Percentiles rank a stretch among this genome's conserved stretches.
Evolutionary conservation across 23 red algal species (phyloP).

Genomic region (Chondrus crispus): DNA sequence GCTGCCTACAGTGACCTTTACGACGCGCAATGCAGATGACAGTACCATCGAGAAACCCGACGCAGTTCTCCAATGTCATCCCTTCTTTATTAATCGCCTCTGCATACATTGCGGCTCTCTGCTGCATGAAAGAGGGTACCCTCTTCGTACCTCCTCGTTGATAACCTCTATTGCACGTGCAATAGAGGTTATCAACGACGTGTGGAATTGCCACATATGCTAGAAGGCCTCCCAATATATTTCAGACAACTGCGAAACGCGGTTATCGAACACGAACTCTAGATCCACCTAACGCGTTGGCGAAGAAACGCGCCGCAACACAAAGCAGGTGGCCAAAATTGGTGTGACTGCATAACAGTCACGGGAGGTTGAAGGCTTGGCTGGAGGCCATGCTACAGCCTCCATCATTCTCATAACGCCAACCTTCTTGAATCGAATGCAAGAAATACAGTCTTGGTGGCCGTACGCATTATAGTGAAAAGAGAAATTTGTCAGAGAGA

Average conservation of each 20-base stretch:
- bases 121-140: neutral
- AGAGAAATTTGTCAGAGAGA: too few relatives aligned
- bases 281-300: neutral
- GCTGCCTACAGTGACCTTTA: neutral
- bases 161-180: too few relatives aligned
- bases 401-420: neutral
- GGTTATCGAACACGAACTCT: neutral
- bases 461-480: neutral
- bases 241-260: neutral
- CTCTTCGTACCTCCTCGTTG: too few relatives aligned
- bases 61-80: neutral
- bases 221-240: slow-evolving; percentile 4
- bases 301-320: neutral
- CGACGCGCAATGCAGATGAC: neutral
- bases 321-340: slow-evolving; percentile 4
- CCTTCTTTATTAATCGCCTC: neutral
- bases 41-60: neutral
- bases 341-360: neutral
- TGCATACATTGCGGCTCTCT: neutral
- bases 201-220: neutral
- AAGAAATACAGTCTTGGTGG: neutral
- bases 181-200: neutral
- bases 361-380: neutral
- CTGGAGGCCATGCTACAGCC: neutral
- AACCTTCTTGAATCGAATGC: neutral